Base-by-base conservation (phyloP, 768 basidiomycete species). In the Kwoniella dejecticola region DNA sequence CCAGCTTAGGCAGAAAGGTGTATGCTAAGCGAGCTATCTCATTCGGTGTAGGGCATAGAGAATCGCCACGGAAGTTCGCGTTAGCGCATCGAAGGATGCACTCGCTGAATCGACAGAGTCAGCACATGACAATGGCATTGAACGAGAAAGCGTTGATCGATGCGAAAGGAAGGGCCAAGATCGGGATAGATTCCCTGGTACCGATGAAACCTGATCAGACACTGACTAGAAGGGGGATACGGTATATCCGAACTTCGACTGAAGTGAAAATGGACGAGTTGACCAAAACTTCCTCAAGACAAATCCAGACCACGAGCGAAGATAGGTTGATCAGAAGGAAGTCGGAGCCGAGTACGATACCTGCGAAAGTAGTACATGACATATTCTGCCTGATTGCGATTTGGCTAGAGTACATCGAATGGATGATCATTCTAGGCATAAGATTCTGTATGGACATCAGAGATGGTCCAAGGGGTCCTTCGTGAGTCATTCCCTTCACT, bases 311-410 rank as follows among this genome's bases (percentile, higher is more conserved):
- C 10, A 0, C 7, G n/a, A 13, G 41, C 1, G 53, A 57, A 1
- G 58, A 24, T 15, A 24, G 26, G 15, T 7, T 7, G 7, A 15
- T 15, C 15, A 36, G 33, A 15, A 36, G 33, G 26, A 30, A 57
- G 13, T 44, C 44, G 8, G 64, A 62, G 45, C 66, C 64, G 5
- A 48, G n/a, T 7, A 70, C 71, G 6, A 67, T 73, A 21, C 69
- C 71, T 1, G 71, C 64, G 5, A 55, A 57, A 33, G 21, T 73
- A 8, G 69, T 73, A 5, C 61, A 70, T 36, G 71, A 73, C 33
- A 11, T 69, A 11, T 57, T 73, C n/a, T 69, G 69, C 29, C 56
- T 63, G 40, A 12, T 66, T 11, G 46, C 56, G 10, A 68, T 73
- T 40, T 48, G 66, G 27, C 19, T 68, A 23, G 69, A 73, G 27